Base-by-base conservation (phyloP, 768 basidiomycete species). In the Podaxis rugospora region DNA sequence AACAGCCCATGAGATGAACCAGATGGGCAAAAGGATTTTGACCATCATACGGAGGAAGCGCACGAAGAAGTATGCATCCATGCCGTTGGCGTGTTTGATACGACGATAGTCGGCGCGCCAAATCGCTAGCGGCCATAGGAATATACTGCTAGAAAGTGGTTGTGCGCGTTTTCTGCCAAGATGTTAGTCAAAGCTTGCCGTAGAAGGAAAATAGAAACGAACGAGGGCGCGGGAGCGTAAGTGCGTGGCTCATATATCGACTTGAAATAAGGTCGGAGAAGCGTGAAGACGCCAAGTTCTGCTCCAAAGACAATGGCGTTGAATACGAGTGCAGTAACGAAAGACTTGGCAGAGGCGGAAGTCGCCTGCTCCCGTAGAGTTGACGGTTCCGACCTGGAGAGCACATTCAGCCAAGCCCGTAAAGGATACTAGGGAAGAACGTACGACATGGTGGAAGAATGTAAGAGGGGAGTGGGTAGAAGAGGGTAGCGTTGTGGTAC, bases 31-130 rank as follows among this genome's bases (percentile, higher is more conserved):
- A 70, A 98, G 81, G 25, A 95, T 76, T 65, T 87, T 83, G 53
- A 86, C 71, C 84, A 97, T 90, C 80, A 98, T 87, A 52, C 88
- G 85, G 28, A 92, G 78, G 72, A 92, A 98, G 56, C 93, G 89
- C 49, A 97, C 88, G 66, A 91, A 99, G 69, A 95, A 88, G 75
- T 96, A 99, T 14, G 94, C 91, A 70, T 98, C 96, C 61, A 90
- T 78, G 27, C 93, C 93, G 63, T 94, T 95, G 46, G 83, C 80
- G 46, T 76, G 75, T 62, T 85, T 80, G 60, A 92, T 85, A 23
- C 78, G 80, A 28, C 74, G 74, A 67, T 87, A 85, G 68, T 93
- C 83, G 1, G 87, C 80, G 1, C 76, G 78, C 73, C 75, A 86
- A 18, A 95, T 72, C 0, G 83, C 78, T 18, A 81, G 61, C 1